A percentile compares a stretch with the other conserved stretches of the same genome.
Conservation (phyloP, 108 stramenopile species). For the Cafeteria roenbergensis region DNA sequence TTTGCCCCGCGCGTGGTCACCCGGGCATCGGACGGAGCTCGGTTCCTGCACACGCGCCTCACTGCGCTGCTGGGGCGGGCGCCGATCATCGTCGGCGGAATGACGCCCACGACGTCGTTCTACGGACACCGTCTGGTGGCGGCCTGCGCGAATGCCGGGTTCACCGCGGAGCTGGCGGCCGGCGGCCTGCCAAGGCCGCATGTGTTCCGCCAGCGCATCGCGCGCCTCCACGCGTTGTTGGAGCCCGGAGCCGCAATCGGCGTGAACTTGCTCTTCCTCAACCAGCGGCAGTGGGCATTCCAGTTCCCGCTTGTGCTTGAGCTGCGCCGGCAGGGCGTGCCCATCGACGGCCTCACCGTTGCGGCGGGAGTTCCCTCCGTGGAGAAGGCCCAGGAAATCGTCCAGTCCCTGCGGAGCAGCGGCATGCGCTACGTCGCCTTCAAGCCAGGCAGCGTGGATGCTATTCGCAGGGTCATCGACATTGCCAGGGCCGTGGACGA, state of each 20-base stretch:
- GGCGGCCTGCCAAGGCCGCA: conserved; percentile 13
- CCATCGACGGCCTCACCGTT: conserved; percentile 22
- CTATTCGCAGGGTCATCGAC: conserved; percentile 5
- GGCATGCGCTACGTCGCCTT: conserved; percentile 16
- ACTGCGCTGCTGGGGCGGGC: conserved; percentile 6
- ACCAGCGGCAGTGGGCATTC: conserved; percentile 20
- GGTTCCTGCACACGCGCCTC: conserved; percentile 7
- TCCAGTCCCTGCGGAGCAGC: neutral
- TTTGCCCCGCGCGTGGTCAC: conserved; percentile 1
- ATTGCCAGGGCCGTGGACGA: conserved; percentile 3
- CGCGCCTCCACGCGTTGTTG: neutral
- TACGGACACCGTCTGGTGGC: conserved; percentile 16
- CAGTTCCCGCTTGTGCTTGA: conserved; percentile 19
- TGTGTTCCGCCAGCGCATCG: conserved; percentile 6
- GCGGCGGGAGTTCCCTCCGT: conserved; percentile 14
- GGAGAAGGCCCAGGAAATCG: conserved; percentile 18
- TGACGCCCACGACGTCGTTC: conserved; percentile 20
- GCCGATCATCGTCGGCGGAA: conserved; percentile 19
- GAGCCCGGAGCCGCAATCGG: conserved; percentile 14
- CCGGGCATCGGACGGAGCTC: conserved; percentile 10
- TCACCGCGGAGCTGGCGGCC: conserved; percentile 15
- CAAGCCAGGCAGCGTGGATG: conserved; percentile 18
- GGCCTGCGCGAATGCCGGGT: conserved; percentile 15
- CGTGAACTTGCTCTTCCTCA: conserved; percentile 22
- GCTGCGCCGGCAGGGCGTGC: conserved; percentile 8